Evolutionary conservation across 306 rosid genomes (phyloP).

Genomic region (Castanospermum australe): DNA sequence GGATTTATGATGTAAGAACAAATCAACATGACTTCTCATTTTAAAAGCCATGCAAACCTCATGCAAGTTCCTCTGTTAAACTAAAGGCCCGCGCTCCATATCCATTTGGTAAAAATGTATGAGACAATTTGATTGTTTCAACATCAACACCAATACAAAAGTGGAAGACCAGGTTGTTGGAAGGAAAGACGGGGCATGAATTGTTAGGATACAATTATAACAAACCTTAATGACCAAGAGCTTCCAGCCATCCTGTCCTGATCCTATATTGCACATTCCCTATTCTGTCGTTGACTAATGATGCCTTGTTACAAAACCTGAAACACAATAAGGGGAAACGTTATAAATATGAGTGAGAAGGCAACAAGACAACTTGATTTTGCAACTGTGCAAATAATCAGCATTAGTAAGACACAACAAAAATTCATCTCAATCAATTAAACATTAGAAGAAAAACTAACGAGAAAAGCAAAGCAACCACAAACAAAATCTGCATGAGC

Average conservation of each 20-base stretch:
- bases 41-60: not conserved
- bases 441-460: not conserved
- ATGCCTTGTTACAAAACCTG: slow-evolving; percentile 29
- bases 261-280: slow-evolving; percentile 18
- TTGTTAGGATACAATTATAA: slow-evolving; percentile 16
- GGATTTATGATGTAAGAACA: not conserved
- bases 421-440: not conserved
- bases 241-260: slow-evolving; percentile 9
- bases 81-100: not conserved
- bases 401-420: not conserved
- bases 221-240: slow-evolving; percentile 14
- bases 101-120: slow-evolving; percentile 3
- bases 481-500: not conserved
- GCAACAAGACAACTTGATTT: not conserved
- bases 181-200: not conserved
- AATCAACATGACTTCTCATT: not conserved
- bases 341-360: slow-evolving; percentile 3
- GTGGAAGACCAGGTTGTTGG: not conserved
- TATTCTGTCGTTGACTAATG: slow-evolving; percentile 10
- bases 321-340: slow-evolving; percentile 9
- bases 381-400: not conserved
- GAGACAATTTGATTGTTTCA: not conserved
- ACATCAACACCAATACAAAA: not conserved
- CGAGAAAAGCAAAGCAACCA: not conserved
- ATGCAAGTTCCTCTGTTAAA: not conserved